phyloP scores from a whole-genome alignment of 2,329 filamentous ascomycete genomes.

The Aspergillus caelatus region DNA sequence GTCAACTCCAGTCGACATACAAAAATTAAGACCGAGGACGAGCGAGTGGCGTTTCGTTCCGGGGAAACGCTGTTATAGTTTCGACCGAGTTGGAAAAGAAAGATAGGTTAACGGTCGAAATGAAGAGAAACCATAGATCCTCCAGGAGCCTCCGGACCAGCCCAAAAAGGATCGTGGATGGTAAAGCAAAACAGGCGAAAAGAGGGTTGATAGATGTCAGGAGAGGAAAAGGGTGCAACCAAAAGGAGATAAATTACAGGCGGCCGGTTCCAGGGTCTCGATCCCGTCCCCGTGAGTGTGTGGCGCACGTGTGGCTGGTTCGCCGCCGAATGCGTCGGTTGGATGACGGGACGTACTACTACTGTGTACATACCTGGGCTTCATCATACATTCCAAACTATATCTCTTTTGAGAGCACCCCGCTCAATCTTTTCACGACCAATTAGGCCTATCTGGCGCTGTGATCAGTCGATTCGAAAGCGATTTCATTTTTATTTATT shows the following conservation, averaged over 20 bases:
- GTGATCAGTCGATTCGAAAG: neutral
- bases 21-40: slow-evolving; percentile 34
- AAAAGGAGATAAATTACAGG: slow-evolving; percentile 12
- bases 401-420: neutral
- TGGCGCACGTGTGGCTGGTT: slow-evolving; percentile 21
- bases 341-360: neutral
- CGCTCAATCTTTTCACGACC: neutral
- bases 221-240: slow-evolving; percentile 25
- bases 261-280: slow-evolving; percentile 10
- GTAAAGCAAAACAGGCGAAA: slow-evolving; percentile 15
- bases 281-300: slow-evolving; percentile 15
- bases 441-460: neutral
- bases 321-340: slow-evolving; percentile 14
- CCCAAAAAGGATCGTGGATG: slow-evolving; percentile 22
- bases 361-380: neutral
- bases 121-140: slow-evolving; percentile 32
- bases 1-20: slow-evolving; percentile 60
- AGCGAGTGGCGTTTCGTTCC: slow-evolving; percentile 23
- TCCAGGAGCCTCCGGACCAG: slow-evolving; percentile 28
- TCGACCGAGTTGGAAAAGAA: slow-evolving; percentile 19
- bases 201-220: slow-evolving; percentile 15
- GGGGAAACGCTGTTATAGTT: slow-evolving; percentile 15
- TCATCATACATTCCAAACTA: neutral
- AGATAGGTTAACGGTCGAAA: slow-evolving; percentile 29
- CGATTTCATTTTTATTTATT: neutral